phyloP scores from a whole-genome alignment of 176 grass and related monocot genomes.

The Miscanthus lutarioriparius region DNA sequence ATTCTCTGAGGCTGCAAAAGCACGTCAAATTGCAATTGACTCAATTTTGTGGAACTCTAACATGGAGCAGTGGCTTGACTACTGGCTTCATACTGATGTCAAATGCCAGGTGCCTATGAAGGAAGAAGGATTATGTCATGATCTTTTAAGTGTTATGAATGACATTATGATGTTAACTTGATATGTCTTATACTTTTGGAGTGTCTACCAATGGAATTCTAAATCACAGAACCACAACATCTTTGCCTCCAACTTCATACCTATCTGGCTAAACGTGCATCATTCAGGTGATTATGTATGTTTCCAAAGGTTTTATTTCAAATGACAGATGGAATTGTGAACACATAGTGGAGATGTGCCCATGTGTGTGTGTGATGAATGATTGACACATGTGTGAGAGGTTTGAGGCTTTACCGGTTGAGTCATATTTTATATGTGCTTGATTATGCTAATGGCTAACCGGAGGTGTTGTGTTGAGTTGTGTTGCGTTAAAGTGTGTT shows the following conservation, averaged over 20 bases:
- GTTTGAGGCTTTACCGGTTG: too few species aligned
- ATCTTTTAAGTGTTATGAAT: neutral
- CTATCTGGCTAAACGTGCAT: slow-evolving; percentile 67
- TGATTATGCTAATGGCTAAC: too few species aligned
- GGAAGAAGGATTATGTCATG: neutral
- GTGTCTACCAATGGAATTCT: slow-evolving; percentile 55
- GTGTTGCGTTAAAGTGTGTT: too few species aligned
- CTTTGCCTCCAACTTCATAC: slow-evolving; percentile 91
- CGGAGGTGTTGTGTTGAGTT: too few species aligned
- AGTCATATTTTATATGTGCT: too few species aligned
- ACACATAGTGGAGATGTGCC: too few species aligned
- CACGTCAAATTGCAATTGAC: slow-evolving; percentile 53
- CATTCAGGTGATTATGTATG: slow-evolving; percentile 42
- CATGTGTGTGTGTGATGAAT: too few species aligned
- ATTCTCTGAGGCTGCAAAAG: slow-evolving; percentile 55
- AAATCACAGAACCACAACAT: slow-evolving; percentile 52
- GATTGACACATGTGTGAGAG: too few species aligned
- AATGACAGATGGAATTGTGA: neutral
- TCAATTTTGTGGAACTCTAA: slow-evolving; percentile 83
- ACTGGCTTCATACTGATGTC: slow-evolving; percentile 58
- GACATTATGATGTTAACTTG: neutral
- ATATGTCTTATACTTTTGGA: slow-evolving; percentile 41
- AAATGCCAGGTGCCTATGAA: slow-evolving; percentile 46
- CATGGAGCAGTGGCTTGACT: slow-evolving; percentile 86
- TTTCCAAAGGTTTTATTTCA: neutral